Evolutionary conservation across 352 stramenopile species (phyloP).

Genomic region (Pythium vanterpoolii): DNA sequence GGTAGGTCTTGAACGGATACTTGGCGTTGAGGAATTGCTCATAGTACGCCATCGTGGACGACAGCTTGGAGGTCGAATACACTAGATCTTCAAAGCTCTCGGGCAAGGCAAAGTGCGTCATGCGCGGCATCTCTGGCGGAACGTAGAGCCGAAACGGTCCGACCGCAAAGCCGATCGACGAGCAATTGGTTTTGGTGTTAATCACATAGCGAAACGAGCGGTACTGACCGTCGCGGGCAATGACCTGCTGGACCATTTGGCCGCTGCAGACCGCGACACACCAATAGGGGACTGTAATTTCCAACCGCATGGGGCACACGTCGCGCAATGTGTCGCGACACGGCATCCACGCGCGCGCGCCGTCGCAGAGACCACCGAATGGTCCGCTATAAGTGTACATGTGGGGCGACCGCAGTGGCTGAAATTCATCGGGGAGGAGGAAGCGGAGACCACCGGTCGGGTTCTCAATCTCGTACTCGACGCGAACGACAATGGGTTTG

Average conservation of each 20-base stretch:
- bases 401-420: slow-evolving; percentile 69
- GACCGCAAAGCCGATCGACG: slow-evolving; percentile 75
- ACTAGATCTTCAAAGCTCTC: slow-evolving; percentile 75
- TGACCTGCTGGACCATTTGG: slow-evolving; percentile 80
- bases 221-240: slow-evolving; percentile 58
- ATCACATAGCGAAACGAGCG: slow-evolving; percentile 76
- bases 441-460: slow-evolving; percentile 66
- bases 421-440: slow-evolving; percentile 62
- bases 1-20: slow-evolving; percentile 86
- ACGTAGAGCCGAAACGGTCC: slow-evolving; percentile 76
- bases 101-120: slow-evolving; percentile 82
- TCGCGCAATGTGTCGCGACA: slow-evolving; percentile 74
- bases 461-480: slow-evolving; percentile 81
- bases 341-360: slow-evolving; percentile 82
- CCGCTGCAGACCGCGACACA: slow-evolving; percentile 81
- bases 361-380: slow-evolving; percentile 79
- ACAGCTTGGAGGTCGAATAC: slow-evolving; percentile 67
- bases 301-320: slow-evolving; percentile 66
- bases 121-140: slow-evolving; percentile 68
- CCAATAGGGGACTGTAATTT: slow-evolving; percentile 78
- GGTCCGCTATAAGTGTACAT: slow-evolving; percentile 87
- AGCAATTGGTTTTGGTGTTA: slow-evolving; percentile 80
- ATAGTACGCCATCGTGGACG: slow-evolving; percentile 78
- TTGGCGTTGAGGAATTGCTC: slow-evolving; percentile 60
- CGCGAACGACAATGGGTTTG: slow-evolving; percentile 61